These are phyloP conservation scores for Porphyridium purpureum DNA, from an alignment of 23 red algal species.

Conservation along the genomic window DNA sequence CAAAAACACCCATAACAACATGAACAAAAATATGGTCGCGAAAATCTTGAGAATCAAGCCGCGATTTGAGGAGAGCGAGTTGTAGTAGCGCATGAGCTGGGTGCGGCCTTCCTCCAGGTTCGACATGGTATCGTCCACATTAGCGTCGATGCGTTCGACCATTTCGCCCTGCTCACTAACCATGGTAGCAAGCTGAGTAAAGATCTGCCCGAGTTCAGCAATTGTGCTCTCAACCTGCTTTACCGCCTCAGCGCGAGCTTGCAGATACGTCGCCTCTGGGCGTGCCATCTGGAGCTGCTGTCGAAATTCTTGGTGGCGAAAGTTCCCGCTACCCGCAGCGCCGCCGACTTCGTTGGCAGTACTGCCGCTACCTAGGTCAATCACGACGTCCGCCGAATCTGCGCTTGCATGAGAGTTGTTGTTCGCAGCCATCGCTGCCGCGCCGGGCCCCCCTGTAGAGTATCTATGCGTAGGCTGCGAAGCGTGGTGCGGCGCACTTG, in stretches of 20 bases:
- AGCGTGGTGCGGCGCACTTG: too few species aligned
- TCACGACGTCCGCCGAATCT: constrained; percentile 13
- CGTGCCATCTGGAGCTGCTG: constrained; percentile 12
- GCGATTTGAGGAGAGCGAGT: constrained; percentile 68
- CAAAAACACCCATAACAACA: constrained; percentile 89
- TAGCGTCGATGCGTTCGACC: constrained; percentile 93
- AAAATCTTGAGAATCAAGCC: constrained; percentile 95
- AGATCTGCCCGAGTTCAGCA: constrained; percentile 98
- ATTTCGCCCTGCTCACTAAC: constrained; percentile 95
- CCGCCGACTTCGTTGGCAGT: constrained; percentile 1
- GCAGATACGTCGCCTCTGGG: constrained; percentile 41
- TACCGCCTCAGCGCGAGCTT: constrained; percentile 74
- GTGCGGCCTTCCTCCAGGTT: constrained; percentile 75
- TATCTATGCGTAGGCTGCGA: too few species aligned
- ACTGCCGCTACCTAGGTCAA: constrained; percentile 73
- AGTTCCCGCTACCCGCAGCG: constrained; percentile 1
- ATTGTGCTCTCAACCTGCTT: constrained; percentile 90
- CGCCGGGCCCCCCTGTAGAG: too few species aligned
- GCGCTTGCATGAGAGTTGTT: constrained; percentile 8
- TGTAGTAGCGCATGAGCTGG: constrained; percentile 83
- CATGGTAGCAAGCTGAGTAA: constrained; percentile 95
- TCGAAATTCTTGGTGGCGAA: not conserved
- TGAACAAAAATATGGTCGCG: constrained; percentile 54
- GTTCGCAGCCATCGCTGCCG: too few species aligned
- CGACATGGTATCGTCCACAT: constrained; percentile 67